Evolutionary conservation across 108 stramenopile genomes (phyloP), one percentile per base, ranked within the genome.

Genomic region (Aurantiochytrium sp.): DNA sequence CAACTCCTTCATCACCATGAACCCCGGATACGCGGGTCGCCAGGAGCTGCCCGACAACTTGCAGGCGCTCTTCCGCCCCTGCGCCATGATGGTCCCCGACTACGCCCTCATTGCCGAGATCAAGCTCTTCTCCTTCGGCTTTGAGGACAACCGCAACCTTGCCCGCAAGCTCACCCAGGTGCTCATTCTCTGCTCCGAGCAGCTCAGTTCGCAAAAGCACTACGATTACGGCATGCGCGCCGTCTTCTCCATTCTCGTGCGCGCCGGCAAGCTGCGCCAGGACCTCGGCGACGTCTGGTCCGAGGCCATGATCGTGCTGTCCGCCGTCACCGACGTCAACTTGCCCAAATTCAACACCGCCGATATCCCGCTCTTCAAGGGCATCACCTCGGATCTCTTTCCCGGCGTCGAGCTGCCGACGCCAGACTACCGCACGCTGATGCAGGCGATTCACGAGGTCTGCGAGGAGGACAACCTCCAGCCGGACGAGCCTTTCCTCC

Each of bases 221-320:
- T 94, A 94, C 92, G 94, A 94, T 91, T 94, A 94, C 88, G 94
- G 94, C 39, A 94, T 94, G 94, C 90, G 94, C 54, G 94, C 94
- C 39, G 94, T 94, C 37, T 93, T 93, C 73, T 94, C 94, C 52
- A 94, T 94, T 55, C 90, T 94, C 55, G 92, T 93, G 41, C 92
- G 93, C 4, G 92, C 93, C 19, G 94, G 94, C n/a, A 93, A 93
- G 55, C 86, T 94, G 22, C 89, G 94, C 4, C 92, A 93, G 54
- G 50, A 89, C 73, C 92, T 94, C 36, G 94, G 94, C 24, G 93
- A 94, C 52, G 90, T 30, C 22, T 94, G 94, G 94, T 89, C 89
- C 59, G 94, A 94, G 86, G 85, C 91, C 48, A 92, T 89, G 85
- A 92, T 94, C 53, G 94, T 94, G 0, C 87, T 94, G 48, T 55